phyloP scores from a whole-genome alignment of 2,329 filamentous ascomycete genomes.

The Fusarium buharicum region DNA sequence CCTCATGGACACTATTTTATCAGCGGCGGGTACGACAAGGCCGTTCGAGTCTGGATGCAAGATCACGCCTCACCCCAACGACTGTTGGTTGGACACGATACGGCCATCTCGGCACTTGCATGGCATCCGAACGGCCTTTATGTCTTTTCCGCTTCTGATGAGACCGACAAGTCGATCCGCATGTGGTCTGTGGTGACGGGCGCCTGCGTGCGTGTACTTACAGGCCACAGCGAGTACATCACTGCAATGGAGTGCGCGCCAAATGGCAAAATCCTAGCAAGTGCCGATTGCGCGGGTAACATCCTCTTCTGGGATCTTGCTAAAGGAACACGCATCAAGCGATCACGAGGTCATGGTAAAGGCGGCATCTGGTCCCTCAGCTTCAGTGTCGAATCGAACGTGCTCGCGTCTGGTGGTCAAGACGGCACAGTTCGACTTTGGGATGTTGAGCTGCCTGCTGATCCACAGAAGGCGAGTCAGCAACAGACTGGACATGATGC shows the following conservation, averaged over 20 bases:
- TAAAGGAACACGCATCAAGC: constrained; percentile 87
- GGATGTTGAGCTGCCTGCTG: constrained; percentile 82
- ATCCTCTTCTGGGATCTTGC: constrained; percentile 95
- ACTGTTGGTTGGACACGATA: constrained; percentile 91
- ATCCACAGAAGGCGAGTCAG: constrained; percentile 68
- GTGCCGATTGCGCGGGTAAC: constrained; percentile 85
- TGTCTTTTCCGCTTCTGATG: constrained; percentile 90
- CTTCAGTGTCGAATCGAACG: constrained; percentile 91
- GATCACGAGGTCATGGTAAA: constrained; percentile 92
- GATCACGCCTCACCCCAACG: constrained; percentile 91
- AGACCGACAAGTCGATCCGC: constrained; percentile 85
- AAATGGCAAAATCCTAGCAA: constrained; percentile 90
- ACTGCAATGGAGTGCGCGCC: constrained; percentile 86
- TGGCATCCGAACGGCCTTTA: constrained; percentile 97
- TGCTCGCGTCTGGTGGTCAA: constrained; percentile 88
- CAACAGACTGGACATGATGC: constrained; percentile 58
- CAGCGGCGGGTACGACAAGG: constrained; percentile 88
- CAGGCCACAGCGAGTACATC: constrained; percentile 88
- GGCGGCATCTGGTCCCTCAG: constrained; percentile 93
- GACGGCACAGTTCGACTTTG: constrained; percentile 94
- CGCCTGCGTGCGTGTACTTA: constrained; percentile 88
- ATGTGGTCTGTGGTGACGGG: constrained; percentile 98
- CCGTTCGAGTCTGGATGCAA: constrained; percentile 89
- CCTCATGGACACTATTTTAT: constrained; percentile 96
- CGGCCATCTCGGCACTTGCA: constrained; percentile 87